phyloP scores from a whole-genome alignment of 2,329 filamentous ascomycete genomes.

The Colletotrichum cuscutae region DNA sequence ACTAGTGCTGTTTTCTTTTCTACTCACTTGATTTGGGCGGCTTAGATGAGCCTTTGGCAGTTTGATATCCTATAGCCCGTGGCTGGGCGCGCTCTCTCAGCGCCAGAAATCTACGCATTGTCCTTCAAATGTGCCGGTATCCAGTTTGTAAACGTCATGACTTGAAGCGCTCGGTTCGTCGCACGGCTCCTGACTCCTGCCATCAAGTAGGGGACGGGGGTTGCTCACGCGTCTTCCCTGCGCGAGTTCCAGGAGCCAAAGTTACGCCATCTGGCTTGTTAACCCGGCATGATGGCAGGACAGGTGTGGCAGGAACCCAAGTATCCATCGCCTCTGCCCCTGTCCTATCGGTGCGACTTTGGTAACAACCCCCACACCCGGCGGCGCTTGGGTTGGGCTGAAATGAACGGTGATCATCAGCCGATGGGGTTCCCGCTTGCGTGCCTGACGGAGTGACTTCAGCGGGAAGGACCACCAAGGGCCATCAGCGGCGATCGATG shows the following conservation, averaged over 20 bases:
- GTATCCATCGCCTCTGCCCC: not conserved
- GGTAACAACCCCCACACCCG: not conserved
- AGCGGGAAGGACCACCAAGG: not conserved
- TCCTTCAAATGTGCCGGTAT: not conserved
- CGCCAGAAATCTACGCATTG: not conserved
- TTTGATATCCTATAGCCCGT: slow-evolving; percentile 23
- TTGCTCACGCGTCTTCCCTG: not conserved
- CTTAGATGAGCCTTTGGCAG: slow-evolving; percentile 28
- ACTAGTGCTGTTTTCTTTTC: not conserved
- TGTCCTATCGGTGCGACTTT: not conserved
- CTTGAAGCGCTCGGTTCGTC: not conserved
- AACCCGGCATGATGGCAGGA: not conserved
- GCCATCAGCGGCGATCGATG: not conserved
- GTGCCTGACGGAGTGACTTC: slow-evolving; percentile 22
- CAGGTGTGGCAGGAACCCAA: not conserved
- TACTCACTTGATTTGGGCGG: slow-evolving; percentile 5
- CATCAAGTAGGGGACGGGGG: not conserved
- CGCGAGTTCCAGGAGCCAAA: not conserved
- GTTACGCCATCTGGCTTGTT: not conserved
- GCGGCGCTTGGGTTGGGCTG: slow-evolving; percentile 20
- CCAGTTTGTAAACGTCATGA: not conserved
- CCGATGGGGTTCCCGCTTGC: slow-evolving; percentile 10
- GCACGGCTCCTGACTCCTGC: not conserved
- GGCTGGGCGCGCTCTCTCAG: not conserved
- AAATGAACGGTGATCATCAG: slow-evolving; percentile 29